Evolutionary conservation across 805 yeast genomes (phyloP).

Genomic region (Torulaspora delbrueckii): DNA sequence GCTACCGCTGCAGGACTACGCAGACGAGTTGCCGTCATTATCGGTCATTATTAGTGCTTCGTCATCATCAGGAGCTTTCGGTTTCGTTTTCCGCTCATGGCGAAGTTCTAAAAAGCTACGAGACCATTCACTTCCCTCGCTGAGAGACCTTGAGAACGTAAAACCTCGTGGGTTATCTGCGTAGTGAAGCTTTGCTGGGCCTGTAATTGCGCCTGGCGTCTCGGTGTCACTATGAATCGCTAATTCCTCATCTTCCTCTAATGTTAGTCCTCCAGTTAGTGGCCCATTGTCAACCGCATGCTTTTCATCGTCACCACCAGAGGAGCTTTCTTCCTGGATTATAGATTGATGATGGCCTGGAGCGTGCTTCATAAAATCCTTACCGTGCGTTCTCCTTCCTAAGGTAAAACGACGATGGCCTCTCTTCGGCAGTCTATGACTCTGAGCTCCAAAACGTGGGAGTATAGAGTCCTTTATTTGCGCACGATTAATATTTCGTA

Average conservation of each 20-base stretch:
- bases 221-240: conserved; percentile 15
- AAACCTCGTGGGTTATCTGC: background rate
- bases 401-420: conserved; percentile 15
- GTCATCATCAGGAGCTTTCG: conserved; percentile 18
- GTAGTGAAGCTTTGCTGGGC: conserved; percentile 2
- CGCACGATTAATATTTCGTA: conserved; percentile 15
- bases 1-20: background rate
- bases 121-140: conserved; percentile 25
- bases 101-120: conserved; percentile 11
- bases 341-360: conserved; percentile 25
- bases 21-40: conserved; percentile 24
- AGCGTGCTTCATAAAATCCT: conserved; percentile 19
- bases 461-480: conserved; percentile 20
- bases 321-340: conserved; percentile 32
- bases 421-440: conserved; percentile 16
- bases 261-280: background rate
- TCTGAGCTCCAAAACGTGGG: conserved; percentile 24
- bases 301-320: conserved; percentile 21
- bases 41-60: conserved; percentile 25
- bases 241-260: conserved; percentile 7
- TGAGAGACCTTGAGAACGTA: conserved; percentile 10
- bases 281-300: conserved; percentile 1
- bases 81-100: conserved; percentile 15
- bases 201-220: conserved; percentile 5
- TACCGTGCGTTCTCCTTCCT: conserved; percentile 23